Evolutionary conservation across 2,329 filamentous ascomycete genomes (phyloP), one percentile per base, ranked within the genome.

Genomic region (Colletotrichum horii): DNA sequence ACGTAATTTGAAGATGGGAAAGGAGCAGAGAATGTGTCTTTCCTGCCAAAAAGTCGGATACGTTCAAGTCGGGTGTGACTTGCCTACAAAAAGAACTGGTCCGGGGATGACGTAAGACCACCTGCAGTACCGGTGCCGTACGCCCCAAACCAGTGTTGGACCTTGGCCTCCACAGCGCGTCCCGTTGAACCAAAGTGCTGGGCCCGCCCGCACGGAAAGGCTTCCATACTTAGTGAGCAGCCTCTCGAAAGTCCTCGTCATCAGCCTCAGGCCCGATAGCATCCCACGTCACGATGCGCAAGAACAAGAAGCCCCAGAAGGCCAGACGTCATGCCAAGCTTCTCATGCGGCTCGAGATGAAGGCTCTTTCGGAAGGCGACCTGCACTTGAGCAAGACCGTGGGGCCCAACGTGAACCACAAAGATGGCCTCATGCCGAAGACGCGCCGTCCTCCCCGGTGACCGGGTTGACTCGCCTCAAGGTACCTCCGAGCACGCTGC

Each of bases 331-430:
- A n/a, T 48, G 9, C 38, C 19, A 48, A 48, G 19, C 38, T 0
- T 48, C 38, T 48, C 0, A n/a, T n/a, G 6, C 19, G 38, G 19
- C 38, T 48, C 38, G 3, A 48, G 0, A 48, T 12, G 19, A 12
- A 48, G 4, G 38, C 19, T 48, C 9, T n/a, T 7, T 7, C 38
- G 1, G 38, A n/a, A 7, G 19, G 19, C 38, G 19, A 48, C 0
- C 9, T 12, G 9, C 9, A 48, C 38, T 12, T 48, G 9, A 48
- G 19, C 38, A n/a, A n/a, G 5, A 43, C 0, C 16, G 8, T 48
- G 1, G 9, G 0, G 12, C 19, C 38, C 6, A 48, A n/a, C 19
- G 3, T n/a, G 19, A 48, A 1, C 0, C 38, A 6, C 3, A 2
- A 48, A 6, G 0, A 48, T 48, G 38, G 38, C 9, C 5, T 48